Conservation (phyloP, 208 protist species). For the Leishmania tropica region DNA sequence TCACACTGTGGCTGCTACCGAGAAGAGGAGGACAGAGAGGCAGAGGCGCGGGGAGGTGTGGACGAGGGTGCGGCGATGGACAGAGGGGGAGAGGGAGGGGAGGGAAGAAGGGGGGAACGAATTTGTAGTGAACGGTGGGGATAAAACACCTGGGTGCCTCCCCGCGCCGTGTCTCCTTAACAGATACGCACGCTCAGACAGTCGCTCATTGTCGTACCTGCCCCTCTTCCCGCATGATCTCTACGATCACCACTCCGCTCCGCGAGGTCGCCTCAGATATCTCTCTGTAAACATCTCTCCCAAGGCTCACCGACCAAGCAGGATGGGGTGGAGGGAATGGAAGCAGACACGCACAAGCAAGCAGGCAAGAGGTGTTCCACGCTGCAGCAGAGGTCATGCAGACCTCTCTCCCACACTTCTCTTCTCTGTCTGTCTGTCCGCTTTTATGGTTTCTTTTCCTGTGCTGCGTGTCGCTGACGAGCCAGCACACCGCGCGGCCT, state of each 20-base stretch:
- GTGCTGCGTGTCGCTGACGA: too few species aligned
- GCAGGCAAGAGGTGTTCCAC: not conserved
- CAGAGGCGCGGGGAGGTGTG: not conserved
- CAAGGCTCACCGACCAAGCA: not conserved
- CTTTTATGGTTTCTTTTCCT: too few species aligned
- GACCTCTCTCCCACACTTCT: not conserved
- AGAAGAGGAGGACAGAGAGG: not conserved
- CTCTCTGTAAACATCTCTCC: not conserved
- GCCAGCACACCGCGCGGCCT: too few species aligned
- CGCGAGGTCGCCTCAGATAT: not conserved
- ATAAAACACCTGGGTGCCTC: not conserved
- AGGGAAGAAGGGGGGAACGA: too few species aligned
- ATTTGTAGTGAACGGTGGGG: too few species aligned
- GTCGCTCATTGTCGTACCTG: not conserved
- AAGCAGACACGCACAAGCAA: constrained; percentile 4
- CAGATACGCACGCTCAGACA: not conserved
- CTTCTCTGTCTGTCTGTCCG: too few species aligned
- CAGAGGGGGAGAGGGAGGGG: not conserved
- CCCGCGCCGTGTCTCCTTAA: not conserved
- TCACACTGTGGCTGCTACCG: too few species aligned
- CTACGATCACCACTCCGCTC: not conserved
- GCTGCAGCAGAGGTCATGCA: not conserved
- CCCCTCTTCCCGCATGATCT: not conserved
- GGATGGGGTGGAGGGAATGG: not conserved
- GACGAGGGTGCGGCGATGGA: not conserved